Percentiles rank a stretch among this genome's conserved stretches.
phyloP scores from a whole-genome alignment of 2,329 filamentous ascomycete genomes.

The Endoconidiophora polonica region DNA sequence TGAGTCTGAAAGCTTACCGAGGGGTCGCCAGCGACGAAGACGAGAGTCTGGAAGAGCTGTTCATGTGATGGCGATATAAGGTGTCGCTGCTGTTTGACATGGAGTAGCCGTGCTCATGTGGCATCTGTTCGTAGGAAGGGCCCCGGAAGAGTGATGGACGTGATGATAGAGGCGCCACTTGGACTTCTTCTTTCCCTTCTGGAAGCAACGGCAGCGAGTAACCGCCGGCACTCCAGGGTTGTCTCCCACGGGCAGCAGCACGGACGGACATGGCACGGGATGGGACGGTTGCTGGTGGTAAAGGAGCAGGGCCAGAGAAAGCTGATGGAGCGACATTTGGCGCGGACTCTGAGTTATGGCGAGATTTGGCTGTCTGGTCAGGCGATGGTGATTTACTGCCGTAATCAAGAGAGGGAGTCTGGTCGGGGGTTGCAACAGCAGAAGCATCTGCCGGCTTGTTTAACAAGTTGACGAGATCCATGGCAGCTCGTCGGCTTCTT shows the following conservation, averaged over 20 bases:
- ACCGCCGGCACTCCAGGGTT: slow-evolving; percentile 35
- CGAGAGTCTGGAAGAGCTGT: slow-evolving; percentile 14
- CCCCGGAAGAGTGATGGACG: slow-evolving; percentile 7
- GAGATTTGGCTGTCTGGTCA: slow-evolving; percentile 15
- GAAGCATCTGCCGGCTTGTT: slow-evolving; percentile 9
- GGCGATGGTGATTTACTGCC: slow-evolving; percentile 20
- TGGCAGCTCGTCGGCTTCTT: slow-evolving; percentile 5
- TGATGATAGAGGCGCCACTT: slow-evolving; percentile 13
- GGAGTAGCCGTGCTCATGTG: slow-evolving; percentile 13
- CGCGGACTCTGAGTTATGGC: slow-evolving; percentile 10
- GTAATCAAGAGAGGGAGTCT: slow-evolving; percentile 11
- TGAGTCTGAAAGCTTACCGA: slow-evolving; percentile 4
- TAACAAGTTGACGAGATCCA: slow-evolving; percentile 12
- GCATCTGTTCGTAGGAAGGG: slow-evolving; percentile 13
- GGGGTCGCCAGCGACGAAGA: slow-evolving; percentile 13
- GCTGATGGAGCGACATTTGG: slow-evolving; percentile 1
- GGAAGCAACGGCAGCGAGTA: slow-evolving; percentile 29
- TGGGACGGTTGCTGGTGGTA: not conserved
- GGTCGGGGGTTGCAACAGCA: slow-evolving; percentile 4
- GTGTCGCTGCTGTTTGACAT: slow-evolving; percentile 15
- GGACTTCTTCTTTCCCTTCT: slow-evolving; percentile 21
- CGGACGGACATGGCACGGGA: slow-evolving; percentile 4
- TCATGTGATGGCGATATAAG: slow-evolving; percentile 16
- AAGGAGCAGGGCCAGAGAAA: slow-evolving; percentile 3
- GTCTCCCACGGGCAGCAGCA: slow-evolving; percentile 18